Evolutionary conservation across 169 alveolate genomes (phyloP).

Genomic region (Eimeria nieschulzi): DNA sequence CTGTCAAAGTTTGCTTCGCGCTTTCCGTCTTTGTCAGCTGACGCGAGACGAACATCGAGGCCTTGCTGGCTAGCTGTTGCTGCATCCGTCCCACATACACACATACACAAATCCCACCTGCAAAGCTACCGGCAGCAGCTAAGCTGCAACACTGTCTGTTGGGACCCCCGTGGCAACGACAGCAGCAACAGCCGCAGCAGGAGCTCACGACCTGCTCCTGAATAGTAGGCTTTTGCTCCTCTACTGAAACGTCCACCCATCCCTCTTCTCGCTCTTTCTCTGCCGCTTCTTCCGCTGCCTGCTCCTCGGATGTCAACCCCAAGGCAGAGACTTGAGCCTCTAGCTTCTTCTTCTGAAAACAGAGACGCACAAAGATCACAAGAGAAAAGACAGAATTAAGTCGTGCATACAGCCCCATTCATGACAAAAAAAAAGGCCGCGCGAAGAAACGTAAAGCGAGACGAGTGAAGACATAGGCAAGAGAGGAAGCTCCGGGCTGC

Average conservation of each 20-base stretch:
- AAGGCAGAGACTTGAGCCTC: constrained; percentile 11
- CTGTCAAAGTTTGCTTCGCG: background rate
- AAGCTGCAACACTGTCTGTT: background rate
- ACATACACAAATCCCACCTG: background rate
- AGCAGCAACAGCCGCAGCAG: constrained; percentile 22
- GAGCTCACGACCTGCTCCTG: background rate
- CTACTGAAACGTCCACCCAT: constrained; percentile 19
- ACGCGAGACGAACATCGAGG: background rate
- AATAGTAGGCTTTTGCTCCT: background rate
- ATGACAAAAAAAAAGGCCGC: background rate
- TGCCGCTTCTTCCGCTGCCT: background rate
- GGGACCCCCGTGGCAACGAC: background rate
- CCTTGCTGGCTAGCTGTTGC: background rate
- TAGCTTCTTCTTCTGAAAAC: constrained; percentile 24
- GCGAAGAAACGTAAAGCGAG: background rate
- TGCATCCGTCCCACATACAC: background rate
- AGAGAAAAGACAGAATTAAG: background rate
- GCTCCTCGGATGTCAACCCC: background rate
- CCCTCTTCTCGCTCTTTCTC: constrained; percentile 8
- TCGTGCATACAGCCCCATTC: too few species aligned
- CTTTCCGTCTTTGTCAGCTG: too few species aligned
- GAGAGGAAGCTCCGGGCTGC: too few species aligned
- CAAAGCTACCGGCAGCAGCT: background rate
- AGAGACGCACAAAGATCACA: background rate
- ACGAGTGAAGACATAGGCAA: too few species aligned